Conservation (phyloP, 495 filamentous ascomycete species). For the Thermothielavioides terrestris region DNA sequence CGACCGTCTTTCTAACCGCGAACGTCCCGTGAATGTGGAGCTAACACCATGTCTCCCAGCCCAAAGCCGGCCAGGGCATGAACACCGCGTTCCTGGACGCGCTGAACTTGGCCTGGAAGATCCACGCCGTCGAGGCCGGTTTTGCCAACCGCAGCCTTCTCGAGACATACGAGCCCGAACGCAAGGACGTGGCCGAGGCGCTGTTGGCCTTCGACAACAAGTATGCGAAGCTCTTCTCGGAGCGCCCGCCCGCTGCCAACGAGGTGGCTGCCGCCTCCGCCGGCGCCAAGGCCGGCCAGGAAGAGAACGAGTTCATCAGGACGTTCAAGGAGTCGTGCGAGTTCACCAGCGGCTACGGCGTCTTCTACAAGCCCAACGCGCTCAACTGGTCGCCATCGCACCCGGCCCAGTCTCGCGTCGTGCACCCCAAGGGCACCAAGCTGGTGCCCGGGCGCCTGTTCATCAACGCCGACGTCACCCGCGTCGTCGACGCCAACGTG, state of each 20-base stretch:
- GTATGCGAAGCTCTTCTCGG: conserved; percentile 59
- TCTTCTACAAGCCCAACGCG: conserved; percentile 53
- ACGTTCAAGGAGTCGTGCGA: conserved; percentile 65
- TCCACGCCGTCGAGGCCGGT: conserved; percentile 60
- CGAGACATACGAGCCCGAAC: conserved; percentile 64
- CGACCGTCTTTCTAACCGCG: background rate
- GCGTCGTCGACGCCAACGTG: conserved; percentile 75
- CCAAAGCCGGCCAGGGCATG: conserved; percentile 82
- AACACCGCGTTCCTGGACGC: conserved; percentile 78
- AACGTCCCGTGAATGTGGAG: background rate
- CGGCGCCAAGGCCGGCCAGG: conserved; percentile 20
- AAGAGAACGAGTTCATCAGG: conserved; percentile 61
- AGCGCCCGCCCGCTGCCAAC: conserved; percentile 45
- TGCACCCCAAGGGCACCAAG: conserved; percentile 52
- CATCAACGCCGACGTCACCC: conserved; percentile 66
- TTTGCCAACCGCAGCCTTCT: conserved; percentile 50
- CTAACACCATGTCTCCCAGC: conserved; percentile 23
- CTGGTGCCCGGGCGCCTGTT: conserved; percentile 63
- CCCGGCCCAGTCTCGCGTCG: conserved; percentile 59
- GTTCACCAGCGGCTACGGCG: conserved; percentile 64
- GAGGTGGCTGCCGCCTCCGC: conserved; percentile 30
- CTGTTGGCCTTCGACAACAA: conserved; percentile 66
- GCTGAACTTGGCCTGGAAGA: conserved; percentile 79
- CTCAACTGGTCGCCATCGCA: conserved; percentile 60
- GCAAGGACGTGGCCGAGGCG: conserved; percentile 59